Percentiles rank a stretch among this genome's conserved stretches.
These are phyloP conservation scores for Aciculosporium take DNA, from an alignment of 2,329 filamentous ascomycete species.

Conservation along the genomic window DNA sequence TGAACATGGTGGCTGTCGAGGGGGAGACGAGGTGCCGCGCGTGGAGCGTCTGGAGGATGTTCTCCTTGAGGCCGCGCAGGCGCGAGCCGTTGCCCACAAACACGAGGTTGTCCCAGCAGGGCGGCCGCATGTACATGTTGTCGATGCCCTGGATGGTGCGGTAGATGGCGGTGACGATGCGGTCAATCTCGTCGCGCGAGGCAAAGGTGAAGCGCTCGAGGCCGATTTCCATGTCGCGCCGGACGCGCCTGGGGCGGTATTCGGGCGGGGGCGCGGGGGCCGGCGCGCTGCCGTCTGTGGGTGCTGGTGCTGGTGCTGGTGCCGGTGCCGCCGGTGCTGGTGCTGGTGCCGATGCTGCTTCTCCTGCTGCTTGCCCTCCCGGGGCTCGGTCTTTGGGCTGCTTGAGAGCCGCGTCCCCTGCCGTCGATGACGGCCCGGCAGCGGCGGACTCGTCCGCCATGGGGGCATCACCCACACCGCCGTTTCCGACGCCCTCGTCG, in stretches of 20 bases:
- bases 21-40: conserved; percentile 83
- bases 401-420: not conserved
- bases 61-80: conserved; percentile 70
- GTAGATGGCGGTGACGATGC: conserved; percentile 73
- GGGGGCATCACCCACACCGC: not conserved
- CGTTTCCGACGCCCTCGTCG: not conserved
- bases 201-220: conserved; percentile 60
- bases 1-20: conserved; percentile 89
- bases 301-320: not conserved
- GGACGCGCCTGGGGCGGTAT: conserved; percentile 38
- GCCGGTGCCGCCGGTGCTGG: conserved; percentile 5
- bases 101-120: conserved; percentile 84
- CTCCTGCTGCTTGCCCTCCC: conserved; percentile 3
- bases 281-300: conserved; percentile 6
- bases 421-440: not conserved
- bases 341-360: conserved; percentile 4
- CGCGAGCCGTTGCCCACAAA: conserved; percentile 78
- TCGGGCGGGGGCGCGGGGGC: conserved; percentile 25
- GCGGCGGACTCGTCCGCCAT: not conserved
- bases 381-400: not conserved
- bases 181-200: conserved; percentile 60
- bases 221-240: conserved; percentile 62
- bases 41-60: conserved; percentile 64
- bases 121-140: conserved; percentile 69
- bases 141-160: conserved; percentile 69